A percentile compares a stretch with the other conserved stretches of the same genome.
Evolutionary conservation across 495 filamentous ascomycete species (phyloP).

Genomic region (Xylaria curta): DNA sequence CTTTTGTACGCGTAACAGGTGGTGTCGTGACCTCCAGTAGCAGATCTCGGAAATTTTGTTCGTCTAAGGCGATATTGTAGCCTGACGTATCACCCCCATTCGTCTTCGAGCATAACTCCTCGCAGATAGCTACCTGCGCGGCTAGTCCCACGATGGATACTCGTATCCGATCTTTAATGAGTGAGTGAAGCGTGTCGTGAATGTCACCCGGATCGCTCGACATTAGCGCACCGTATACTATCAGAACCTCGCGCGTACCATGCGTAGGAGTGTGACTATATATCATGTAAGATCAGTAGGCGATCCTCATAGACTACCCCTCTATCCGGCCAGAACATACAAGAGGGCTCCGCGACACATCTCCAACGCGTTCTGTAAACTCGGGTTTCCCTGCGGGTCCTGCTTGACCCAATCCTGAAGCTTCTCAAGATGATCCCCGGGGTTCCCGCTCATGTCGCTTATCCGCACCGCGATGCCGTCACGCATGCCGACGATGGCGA

Average conservation of each 20-base stretch:
- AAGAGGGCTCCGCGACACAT: conserved; percentile 90
- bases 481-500: conserved; percentile 87
- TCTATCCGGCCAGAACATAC: conserved; percentile 51
- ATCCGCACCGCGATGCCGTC: conserved; percentile 87
- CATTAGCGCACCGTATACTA: conserved; percentile 89
- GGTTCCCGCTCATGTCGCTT: conserved; percentile 90
- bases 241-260: conserved; percentile 88
- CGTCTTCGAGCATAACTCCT: conserved; percentile 83
- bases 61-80: conserved; percentile 86
- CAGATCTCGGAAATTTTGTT: conserved; percentile 88
- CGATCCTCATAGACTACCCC: background rate
- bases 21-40: conserved; percentile 88
- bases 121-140: conserved; percentile 90
- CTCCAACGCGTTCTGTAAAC: conserved; percentile 92
- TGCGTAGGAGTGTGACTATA: conserved; percentile 85
- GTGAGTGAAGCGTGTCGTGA: conserved; percentile 79
- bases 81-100: conserved; percentile 76
- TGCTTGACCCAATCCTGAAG: conserved; percentile 72
- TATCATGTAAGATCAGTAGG: conserved; percentile 15
- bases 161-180: conserved; percentile 80
- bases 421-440: conserved; percentile 82
- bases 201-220: conserved; percentile 95
- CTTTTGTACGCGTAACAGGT: conserved; percentile 74
- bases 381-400: conserved; percentile 88
- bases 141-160: conserved; percentile 88